Base-by-base conservation (phyloP, 371 early-diverging fungal species). In the Entomophthora muscae region DNA sequence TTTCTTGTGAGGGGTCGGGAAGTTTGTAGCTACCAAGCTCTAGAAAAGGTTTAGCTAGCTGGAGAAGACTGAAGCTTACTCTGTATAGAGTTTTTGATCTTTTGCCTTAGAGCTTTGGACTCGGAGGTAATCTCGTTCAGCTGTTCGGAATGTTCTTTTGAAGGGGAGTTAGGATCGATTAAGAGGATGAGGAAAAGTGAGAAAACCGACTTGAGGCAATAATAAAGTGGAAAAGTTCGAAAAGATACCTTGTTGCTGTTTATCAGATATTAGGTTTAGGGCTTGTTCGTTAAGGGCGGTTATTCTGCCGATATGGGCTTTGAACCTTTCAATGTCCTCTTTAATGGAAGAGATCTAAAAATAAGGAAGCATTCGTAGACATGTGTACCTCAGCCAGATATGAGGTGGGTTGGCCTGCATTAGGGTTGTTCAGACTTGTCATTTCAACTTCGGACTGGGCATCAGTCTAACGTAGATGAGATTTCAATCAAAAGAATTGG, bases 311-410 rank as follows among this genome's bases (percentile, higher is more conserved):
- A 61, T 61, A 17, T 52, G n/a, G 0, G 61, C 21, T 17, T 61
- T 61, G 52, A 61, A 61, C 13, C 22, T 52, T 61, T 61, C 61
- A 51, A 61, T 61, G 23, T 61, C 61, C 1, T 42, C 32, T 51
- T 61, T 61, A 27, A 51, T 61, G 3, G n/a, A 22, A 1, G 61
- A 61, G 23, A 61, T 32, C 58, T 58, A 33, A 51, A 26, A 21
- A 10, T 3, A 10, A n/a, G 3, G 24, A 53, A 53, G 21, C 21
- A 53, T 53, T 10, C 21, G 3, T 5, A 53, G 3, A 7, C 3
- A n/a, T 5, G 26, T 10, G 3, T 53, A 53, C 54, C 13, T 57
- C 57, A 10, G 57, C 21, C 31, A 57, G 31, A 28, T 22, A 57
- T 29, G 57, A 57, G 31, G 27, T 31, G 22, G 24, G 12, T 51